Evolutionary conservation across 2,329 filamentous ascomycete genomes (phyloP).

Genomic region (Sporothrix protearum): DNA sequence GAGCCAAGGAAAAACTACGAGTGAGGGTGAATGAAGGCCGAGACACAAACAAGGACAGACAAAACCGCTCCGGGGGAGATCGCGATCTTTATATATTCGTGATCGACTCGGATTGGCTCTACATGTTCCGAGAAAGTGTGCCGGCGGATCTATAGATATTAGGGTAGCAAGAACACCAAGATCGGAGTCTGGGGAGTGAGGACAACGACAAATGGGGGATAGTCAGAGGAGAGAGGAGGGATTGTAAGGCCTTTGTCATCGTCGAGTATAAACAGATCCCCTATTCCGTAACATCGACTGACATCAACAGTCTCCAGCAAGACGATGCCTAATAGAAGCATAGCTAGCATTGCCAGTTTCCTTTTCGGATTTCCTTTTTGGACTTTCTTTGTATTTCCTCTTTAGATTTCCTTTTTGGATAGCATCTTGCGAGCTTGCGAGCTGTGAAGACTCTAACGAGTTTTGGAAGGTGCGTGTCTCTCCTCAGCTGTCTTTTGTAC

Average conservation of each 20-base stretch:
- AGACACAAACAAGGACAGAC: background rate
- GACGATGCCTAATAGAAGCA: background rate
- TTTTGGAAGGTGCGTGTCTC: background rate
- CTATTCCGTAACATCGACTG: too few species aligned
- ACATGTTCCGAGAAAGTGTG: background rate
- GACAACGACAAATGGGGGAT: background rate
- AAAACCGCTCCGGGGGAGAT: background rate
- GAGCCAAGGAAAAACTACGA: background rate
- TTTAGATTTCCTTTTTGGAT: background rate
- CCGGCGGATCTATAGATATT: background rate
- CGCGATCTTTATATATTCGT: background rate
- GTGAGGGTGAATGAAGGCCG: background rate
- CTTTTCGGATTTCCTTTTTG: background rate
- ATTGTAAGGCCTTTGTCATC: background rate
- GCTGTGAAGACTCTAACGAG: background rate
- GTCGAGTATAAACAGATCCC: too few species aligned
- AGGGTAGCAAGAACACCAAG: background rate
- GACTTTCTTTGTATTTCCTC: background rate
- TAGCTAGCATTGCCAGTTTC: background rate
- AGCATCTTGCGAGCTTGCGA: background rate
- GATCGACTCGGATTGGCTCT: background rate
- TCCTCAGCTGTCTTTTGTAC: background rate
- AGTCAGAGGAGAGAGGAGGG: background rate
- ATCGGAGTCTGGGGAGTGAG: background rate
- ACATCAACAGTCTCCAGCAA: too few species aligned